Conservation (phyloP, 1,139 yeast genomes). For the Yamadazyma kanchanaburiensis region DNA sequence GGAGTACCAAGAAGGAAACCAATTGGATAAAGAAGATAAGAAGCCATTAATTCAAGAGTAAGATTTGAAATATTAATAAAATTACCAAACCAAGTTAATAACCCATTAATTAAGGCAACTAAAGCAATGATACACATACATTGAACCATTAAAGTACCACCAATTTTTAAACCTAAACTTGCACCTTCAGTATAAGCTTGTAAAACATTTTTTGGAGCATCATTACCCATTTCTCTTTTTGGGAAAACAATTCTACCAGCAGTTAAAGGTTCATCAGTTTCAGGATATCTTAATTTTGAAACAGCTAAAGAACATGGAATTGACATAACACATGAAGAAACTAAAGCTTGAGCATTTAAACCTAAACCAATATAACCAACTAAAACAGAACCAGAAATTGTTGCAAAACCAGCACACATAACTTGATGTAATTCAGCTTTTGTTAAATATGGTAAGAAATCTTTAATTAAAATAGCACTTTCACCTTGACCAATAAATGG, state of each 20-base stretch:
- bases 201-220: conserved; percentile 52
- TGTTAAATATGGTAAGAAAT: conserved; percentile 59
- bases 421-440: conserved; percentile 64
- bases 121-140: conserved; percentile 62
- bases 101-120: conserved; percentile 56
- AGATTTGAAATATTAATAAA: conserved; percentile 57
- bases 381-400: conserved; percentile 65
- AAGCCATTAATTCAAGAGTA: conserved; percentile 54
- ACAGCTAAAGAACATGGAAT: conserved; percentile 67
- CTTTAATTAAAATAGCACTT: conserved; percentile 61
- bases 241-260: conserved; percentile 49
- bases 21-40: conserved; percentile 60
- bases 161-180: conserved; percentile 55
- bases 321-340: conserved; percentile 69
- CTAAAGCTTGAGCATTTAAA: conserved; percentile 60
- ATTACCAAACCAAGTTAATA: conserved; percentile 62
- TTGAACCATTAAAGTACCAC: conserved; percentile 59
- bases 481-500: conserved; percentile 73
- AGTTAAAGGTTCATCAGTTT: conserved; percentile 55
- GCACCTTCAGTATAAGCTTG: conserved; percentile 69
- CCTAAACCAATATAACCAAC: conserved; percentile 67
- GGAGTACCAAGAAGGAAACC: conserved; percentile 64
- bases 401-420: conserved; percentile 66
- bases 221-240: conserved; percentile 34
- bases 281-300: conserved; percentile 62